Conservation (phyloP, 495 filamentous ascomycete species). For the Talaromyces nanjingensis region DNA sequence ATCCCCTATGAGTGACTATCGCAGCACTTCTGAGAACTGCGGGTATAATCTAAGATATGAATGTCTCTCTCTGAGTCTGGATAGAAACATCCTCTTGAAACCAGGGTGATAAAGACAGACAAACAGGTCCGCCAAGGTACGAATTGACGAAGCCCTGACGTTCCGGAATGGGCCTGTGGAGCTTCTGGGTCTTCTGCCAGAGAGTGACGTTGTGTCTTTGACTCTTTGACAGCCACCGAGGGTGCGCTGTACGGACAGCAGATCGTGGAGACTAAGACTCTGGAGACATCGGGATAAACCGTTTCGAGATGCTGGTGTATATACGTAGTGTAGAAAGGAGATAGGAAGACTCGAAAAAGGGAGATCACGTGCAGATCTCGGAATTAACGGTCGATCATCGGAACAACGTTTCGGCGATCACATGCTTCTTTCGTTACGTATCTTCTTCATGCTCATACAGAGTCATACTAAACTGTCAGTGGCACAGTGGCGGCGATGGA, state of each 20-base stretch:
- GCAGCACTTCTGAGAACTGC: too few species aligned
- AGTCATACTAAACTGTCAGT: too few species aligned
- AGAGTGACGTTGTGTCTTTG: background rate
- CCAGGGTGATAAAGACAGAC: background rate
- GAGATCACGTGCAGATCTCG: background rate
- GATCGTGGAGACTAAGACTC: too few species aligned
- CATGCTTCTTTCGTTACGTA: background rate
- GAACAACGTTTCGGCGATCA: background rate
- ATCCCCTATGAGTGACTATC: too few species aligned
- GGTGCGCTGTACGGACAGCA: too few species aligned
- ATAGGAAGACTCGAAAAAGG: background rate
- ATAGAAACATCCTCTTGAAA: background rate
- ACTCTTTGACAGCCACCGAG: too few species aligned
- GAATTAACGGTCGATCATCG: background rate
- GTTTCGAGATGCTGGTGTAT: background rate
- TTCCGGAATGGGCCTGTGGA: background rate
- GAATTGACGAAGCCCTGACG: conserved; percentile 2
- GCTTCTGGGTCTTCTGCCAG: background rate
- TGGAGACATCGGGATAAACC: background rate
- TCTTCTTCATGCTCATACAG: background rate
- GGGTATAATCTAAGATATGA: too few species aligned
- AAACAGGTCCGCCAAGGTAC: background rate
- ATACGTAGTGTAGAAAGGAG: too few species aligned
- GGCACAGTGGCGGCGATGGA: background rate
- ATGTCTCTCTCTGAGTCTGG: too few species aligned